phyloP scores from a whole-genome alignment of 176 grass and related monocot genomes.

The Eragrostis nindensis region DNA sequence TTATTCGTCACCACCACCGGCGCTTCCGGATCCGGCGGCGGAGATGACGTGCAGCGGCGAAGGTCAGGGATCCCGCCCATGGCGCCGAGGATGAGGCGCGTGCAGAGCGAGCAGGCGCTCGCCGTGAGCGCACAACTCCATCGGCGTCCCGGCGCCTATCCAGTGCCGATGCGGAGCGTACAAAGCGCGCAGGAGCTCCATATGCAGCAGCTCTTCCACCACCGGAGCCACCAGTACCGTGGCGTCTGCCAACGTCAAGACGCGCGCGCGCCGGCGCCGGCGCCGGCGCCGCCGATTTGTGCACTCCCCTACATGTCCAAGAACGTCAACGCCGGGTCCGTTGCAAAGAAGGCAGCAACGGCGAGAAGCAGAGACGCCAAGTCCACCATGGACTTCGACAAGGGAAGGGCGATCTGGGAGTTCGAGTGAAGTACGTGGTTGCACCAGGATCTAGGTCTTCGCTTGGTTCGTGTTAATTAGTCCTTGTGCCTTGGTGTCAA shows the following conservation, averaged over 20 bases:
- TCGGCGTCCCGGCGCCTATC: neutral
- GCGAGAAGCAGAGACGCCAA: neutral
- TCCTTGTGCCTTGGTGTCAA: neutral
- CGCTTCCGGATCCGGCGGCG: neutral
- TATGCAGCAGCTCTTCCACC: neutral
- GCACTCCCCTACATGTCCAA: constrained; percentile 6
- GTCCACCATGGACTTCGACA: neutral
- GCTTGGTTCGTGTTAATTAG: neutral
- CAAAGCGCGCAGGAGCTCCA: constrained; percentile 35
- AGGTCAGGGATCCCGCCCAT: neutral
- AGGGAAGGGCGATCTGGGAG: neutral
- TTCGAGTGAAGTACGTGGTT: neutral
- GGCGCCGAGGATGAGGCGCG: constrained; percentile 25
- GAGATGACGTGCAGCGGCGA: neutral
- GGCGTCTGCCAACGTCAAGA: neutral
- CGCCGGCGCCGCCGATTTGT: no score
- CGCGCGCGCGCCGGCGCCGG: neutral
- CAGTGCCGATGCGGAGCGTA: constrained; percentile 3
- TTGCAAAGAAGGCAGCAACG: neutral
- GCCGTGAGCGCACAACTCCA: neutral
- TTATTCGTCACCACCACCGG: constrained; percentile 32
- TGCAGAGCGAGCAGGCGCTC: constrained; percentile 34
- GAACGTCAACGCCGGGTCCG: neutral
- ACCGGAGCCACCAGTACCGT: neutral
- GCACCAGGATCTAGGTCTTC: neutral